A percentile compares a stretch with the other conserved stretches of the same genome.
These are phyloP conservation scores for Pelargonium cotyledonis DNA, from an alignment of 441 rosid species.

Conservation along the genomic window DNA sequence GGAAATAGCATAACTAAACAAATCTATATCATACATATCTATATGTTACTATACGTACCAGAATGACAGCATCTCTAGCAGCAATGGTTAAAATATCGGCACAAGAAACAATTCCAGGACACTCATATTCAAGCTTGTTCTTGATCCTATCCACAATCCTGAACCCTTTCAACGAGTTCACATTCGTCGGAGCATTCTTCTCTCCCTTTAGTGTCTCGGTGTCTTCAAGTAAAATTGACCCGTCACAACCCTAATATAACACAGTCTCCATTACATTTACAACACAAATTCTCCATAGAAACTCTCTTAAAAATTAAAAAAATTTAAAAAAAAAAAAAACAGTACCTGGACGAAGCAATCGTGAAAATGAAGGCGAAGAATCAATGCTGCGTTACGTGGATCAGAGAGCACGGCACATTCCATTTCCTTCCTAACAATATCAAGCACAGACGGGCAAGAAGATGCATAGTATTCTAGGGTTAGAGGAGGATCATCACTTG, in stretches of 20 bases:
- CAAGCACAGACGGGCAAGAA: conserved; percentile 56
- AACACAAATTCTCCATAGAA: not conserved
- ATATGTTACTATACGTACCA: conserved; percentile 49
- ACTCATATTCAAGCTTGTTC: conserved; percentile 79
- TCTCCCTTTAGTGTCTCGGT: conserved; percentile 60
- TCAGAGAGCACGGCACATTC: conserved; percentile 66
- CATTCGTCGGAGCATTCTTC: conserved; percentile 56
- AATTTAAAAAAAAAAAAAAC: not conserved
- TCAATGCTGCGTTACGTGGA: conserved; percentile 73
- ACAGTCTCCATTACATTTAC: not conserved
- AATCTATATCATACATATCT: no score
- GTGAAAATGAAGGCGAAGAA: conserved; percentile 72
- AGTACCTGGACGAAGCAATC: conserved; percentile 89
- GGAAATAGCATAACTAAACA: not conserved
- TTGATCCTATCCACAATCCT: conserved; percentile 66
- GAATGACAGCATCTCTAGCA: conserved; percentile 77
- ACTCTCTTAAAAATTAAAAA: not conserved
- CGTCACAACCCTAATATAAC: conserved; percentile 66
- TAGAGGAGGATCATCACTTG: conserved; percentile 43
- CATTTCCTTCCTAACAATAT: conserved; percentile 64
- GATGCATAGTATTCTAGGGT: conserved; percentile 60
- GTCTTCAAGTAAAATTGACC: conserved; percentile 74
- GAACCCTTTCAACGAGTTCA: conserved; percentile 54
- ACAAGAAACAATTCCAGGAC: conserved; percentile 83
- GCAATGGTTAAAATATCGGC: conserved; percentile 86